phyloP scores from a whole-genome alignment of 495 filamentous ascomycete species.

The Podospora conica region DNA sequence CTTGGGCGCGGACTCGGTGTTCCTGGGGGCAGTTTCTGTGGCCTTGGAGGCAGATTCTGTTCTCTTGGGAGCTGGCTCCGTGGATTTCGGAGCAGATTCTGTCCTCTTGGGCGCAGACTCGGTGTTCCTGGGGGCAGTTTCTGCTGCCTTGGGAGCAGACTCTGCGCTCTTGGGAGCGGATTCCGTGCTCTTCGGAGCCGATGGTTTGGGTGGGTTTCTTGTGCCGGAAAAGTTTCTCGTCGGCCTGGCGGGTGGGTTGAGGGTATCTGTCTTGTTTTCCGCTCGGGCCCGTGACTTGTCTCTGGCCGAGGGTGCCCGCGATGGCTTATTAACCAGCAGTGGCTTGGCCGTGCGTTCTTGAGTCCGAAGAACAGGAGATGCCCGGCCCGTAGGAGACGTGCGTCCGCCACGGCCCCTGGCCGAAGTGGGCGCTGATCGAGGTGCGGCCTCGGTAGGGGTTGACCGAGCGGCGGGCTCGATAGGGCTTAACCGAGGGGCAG shows the following conservation, averaged over 20 bases:
- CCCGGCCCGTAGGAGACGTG: not conserved
- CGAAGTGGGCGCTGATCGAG: not conserved
- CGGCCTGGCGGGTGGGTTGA: not conserved
- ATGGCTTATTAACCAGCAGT: not conserved
- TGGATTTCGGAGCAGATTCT: not conserved
- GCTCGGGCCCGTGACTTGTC: not conserved
- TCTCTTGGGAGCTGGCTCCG: not conserved
- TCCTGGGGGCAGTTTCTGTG: too few relatives aligned
- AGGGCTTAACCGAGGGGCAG: slow-evolving; percentile 3
- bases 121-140: too few relatives aligned
- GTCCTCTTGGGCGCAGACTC: not conserved
- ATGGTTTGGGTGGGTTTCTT: not conserved
- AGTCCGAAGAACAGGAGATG: not conserved
- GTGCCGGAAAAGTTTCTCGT: not conserved
- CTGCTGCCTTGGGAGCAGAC: not conserved
- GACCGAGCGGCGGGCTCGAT: slow-evolving; percentile 5
- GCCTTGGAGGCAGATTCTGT: not conserved
- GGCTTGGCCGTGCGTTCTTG: not conserved
- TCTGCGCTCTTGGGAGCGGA: not conserved
- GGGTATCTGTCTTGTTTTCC: not conserved
- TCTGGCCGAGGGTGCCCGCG: not conserved
- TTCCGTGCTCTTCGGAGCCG: too few relatives aligned
- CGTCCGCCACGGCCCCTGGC: not conserved
- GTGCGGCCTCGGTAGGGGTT: slow-evolving; percentile 1
- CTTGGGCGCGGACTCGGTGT: not conserved